Evolutionary conservation across 1,139 yeast genomes (phyloP).

Genomic region (Suhomyces terraborum): DNA sequence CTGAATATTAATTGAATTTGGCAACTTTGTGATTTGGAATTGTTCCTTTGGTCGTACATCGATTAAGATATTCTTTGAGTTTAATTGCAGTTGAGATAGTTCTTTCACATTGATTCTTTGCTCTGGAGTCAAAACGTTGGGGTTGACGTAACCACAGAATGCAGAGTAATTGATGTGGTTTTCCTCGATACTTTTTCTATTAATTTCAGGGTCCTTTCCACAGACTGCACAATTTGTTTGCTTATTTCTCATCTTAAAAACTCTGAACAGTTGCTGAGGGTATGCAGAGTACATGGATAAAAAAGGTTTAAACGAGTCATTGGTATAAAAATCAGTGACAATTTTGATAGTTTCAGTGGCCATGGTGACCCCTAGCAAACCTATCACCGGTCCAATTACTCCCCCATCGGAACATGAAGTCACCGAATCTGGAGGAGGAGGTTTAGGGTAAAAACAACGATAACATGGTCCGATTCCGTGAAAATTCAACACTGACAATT

Average conservation of each 20-base stretch:
- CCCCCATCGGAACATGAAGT: slow-evolving; percentile 94
- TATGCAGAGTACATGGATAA: slow-evolving; percentile 72
- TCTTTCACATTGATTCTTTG: slow-evolving; percentile 50
- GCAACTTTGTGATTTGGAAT: slow-evolving; percentile 63
- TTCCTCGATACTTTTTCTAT: slow-evolving; percentile 44
- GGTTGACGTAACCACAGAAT: slow-evolving; percentile 70
- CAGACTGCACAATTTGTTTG: slow-evolving; percentile 66
- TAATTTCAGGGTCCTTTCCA: slow-evolving; percentile 53
- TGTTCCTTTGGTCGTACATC: slow-evolving; percentile 88
- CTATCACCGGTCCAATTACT: slow-evolving; percentile 93
- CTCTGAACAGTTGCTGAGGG: slow-evolving; percentile 67
- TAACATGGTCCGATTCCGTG: slow-evolving; percentile 83
- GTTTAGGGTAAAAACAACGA: slow-evolving; percentile 86
- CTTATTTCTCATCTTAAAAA: slow-evolving; percentile 77
- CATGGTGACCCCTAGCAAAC: slow-evolving; percentile 85
- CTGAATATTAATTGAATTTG: slow-evolving; percentile 64
- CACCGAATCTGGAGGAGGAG: slow-evolving; percentile 84
- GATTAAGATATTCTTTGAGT: slow-evolving; percentile 30
- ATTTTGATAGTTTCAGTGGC: slow-evolving; percentile 85
- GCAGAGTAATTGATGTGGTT: slow-evolving; percentile 60
- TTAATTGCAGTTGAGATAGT: slow-evolving; percentile 10
- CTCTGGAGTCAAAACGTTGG: slow-evolving; percentile 42
- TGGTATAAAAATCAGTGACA: slow-evolving; percentile 56
- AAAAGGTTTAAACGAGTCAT: slow-evolving; percentile 63
- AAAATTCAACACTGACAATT: slow-evolving; percentile 73